Conservation (phyloP, 306 rosid genomes). For the Cucurbita moschata region DNA sequence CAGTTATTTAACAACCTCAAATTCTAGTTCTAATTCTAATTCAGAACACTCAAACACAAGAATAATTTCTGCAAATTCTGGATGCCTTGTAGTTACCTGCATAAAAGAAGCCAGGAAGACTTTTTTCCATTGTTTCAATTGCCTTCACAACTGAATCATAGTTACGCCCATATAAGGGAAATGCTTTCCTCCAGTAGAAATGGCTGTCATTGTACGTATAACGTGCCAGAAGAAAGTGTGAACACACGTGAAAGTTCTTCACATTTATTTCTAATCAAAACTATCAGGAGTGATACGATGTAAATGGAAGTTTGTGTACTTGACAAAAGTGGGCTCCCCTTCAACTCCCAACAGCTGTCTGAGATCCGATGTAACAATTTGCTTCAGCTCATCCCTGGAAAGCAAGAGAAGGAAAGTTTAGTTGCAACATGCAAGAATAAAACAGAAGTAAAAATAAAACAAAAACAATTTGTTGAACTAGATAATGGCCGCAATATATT, state of each 20-base stretch:
- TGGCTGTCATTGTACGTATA: constrained; percentile 41
- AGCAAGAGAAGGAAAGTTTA: constrained; percentile 9
- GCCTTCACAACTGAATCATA: constrained; percentile 69
- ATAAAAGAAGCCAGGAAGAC: constrained; percentile 75
- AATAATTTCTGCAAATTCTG: not conserved
- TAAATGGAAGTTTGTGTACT: constrained; percentile 31
- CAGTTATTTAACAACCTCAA: not conserved
- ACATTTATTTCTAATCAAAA: not conserved
- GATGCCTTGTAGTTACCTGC: constrained; percentile 44
- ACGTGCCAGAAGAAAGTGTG: constrained; percentile 8
- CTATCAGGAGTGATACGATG: not conserved
- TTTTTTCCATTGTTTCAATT: constrained; percentile 67
- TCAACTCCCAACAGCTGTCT: constrained; percentile 75
- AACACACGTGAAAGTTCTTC: not conserved
- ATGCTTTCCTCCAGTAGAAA: constrained; percentile 80
- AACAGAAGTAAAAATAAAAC: not conserved
- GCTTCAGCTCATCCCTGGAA: constrained; percentile 55
- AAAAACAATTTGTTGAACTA: no score
- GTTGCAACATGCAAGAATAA: constrained; percentile 2
- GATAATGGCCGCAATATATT: not conserved
- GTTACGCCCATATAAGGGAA: constrained; percentile 71
- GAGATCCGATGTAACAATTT: constrained; percentile 69
- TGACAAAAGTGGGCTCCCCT: constrained; percentile 70
- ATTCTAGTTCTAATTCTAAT: not conserved
- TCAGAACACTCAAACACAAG: not conserved